A percentile compares a stretch with the other conserved stretches of the same genome.
These are phyloP conservation scores for Exobasidium cylindrosporum DNA, from an alignment of 1,284 basidiomycete genomes.

Conservation along the genomic window DNA sequence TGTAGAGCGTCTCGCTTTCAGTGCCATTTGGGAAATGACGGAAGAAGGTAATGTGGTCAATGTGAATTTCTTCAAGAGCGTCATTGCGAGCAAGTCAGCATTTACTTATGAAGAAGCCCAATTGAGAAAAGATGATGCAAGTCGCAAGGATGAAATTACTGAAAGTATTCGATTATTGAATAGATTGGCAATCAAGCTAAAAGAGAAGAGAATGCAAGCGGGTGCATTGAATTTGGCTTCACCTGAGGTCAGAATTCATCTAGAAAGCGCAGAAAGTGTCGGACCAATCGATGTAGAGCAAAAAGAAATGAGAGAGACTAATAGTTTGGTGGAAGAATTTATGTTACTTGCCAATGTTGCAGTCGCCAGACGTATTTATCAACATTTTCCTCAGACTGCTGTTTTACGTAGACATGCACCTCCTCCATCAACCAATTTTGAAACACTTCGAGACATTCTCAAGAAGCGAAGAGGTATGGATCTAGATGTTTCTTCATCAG, in stretches of 20 bases:
- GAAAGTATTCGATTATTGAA: conserved; percentile 86
- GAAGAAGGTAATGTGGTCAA: conserved; percentile 76
- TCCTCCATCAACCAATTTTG: conserved; percentile 76
- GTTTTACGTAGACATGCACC: conserved; percentile 90
- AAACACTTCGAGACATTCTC: conserved; percentile 89
- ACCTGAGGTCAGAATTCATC: conserved; percentile 91
- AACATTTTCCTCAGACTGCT: conserved; percentile 91
- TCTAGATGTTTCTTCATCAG: conserved; percentile 89
- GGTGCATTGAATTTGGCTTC: conserved; percentile 96
- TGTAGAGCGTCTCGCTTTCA: conserved; percentile 93
- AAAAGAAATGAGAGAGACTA: conserved; percentile 88
- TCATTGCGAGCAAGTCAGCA: conserved; percentile 92
- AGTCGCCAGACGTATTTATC: conserved; percentile 86
- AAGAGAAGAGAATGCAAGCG: conserved; percentile 80
- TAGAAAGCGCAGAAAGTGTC: conserved; percentile 85
- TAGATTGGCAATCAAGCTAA: conserved; percentile 78
- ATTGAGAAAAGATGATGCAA: conserved; percentile 81
- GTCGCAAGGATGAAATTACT: conserved; percentile 77
- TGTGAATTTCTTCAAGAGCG: conserved; percentile 89
- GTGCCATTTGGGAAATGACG: conserved; percentile 81
- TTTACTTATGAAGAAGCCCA: conserved; percentile 99
- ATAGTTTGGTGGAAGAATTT: conserved; percentile 96
- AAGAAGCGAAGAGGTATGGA: conserved; percentile 77
- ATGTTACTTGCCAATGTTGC: conserved; percentile 97
- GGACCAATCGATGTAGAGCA: conserved; percentile 98